A percentile compares a stretch with the other conserved stretches of the same genome.
phyloP scores from a whole-genome alignment of 2,329 filamentous ascomycete species.

The Tolypocladium tropicale region DNA sequence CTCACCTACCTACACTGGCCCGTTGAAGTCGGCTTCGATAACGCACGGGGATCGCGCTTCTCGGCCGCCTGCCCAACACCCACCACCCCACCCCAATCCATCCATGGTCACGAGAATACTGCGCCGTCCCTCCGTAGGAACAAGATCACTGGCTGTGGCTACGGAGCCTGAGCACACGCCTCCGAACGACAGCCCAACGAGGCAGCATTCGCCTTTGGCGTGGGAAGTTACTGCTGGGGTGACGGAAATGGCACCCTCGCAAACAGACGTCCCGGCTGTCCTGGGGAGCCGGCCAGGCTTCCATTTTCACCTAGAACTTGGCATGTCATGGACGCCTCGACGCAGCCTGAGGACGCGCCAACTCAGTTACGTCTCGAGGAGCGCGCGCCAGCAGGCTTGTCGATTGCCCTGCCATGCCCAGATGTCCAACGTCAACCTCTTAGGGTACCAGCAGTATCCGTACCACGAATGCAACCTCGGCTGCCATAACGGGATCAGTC shows the following conservation, averaged over 20 bases:
- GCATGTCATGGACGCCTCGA: conserved; percentile 31
- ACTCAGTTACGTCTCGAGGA: conserved; percentile 9
- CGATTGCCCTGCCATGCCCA: not conserved
- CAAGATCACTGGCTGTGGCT: not conserved
- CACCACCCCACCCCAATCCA: not conserved
- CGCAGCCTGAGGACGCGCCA: conserved; percentile 32
- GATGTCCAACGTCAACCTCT: not conserved
- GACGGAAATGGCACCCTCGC: not conserved
- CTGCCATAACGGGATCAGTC: not conserved
- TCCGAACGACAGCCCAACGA: not conserved
- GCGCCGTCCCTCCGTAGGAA: not conserved
- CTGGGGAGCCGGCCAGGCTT: conserved; percentile 22
- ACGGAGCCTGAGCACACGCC: not conserved
- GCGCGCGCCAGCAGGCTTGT: not conserved
- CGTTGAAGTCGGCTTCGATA: not conserved
- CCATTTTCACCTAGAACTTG: conserved; percentile 42
- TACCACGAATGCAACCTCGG: not conserved
- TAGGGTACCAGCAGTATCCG: not conserved
- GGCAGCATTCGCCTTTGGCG: too few species aligned
- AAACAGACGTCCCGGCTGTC: not conserved
- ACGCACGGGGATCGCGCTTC: not conserved
- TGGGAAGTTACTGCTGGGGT: not conserved
- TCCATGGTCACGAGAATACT: too few species aligned
- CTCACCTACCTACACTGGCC: too few species aligned
- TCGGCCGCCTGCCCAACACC: not conserved